Percentiles rank a stretch among this genome's conserved stretches.
phyloP scores from a whole-genome alignment of 2,329 filamentous ascomycete species.

The Mariannaea elegans region DNA sequence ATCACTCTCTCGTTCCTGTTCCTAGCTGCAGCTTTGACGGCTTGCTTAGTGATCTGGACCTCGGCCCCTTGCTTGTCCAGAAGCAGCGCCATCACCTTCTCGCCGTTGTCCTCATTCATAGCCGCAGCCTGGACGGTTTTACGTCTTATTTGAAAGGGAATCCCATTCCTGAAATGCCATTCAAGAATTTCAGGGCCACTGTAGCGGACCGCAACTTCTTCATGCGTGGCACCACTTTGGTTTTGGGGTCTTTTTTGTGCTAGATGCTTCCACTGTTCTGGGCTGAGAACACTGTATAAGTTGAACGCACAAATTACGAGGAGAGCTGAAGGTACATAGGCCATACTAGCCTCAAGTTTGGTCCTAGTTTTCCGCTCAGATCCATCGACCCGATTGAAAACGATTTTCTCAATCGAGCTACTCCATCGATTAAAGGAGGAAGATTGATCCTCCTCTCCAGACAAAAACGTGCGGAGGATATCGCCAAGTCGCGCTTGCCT shows the following conservation, averaged over 20 bases:
- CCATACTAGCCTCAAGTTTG: not conserved
- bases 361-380: not conserved
- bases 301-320: not conserved
- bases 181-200: not conserved
- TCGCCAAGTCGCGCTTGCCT: not conserved
- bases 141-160: not conserved
- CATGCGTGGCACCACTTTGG: not conserved
- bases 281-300: not conserved
- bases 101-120: too few species aligned
- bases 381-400: not conserved
- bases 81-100: too few species aligned
- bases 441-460: not conserved
- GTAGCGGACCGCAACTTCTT: constrained; percentile 3
- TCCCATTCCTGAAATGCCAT: not conserved
- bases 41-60: too few species aligned
- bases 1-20: too few species aligned
- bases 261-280: not conserved
- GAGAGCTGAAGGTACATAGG: not conserved
- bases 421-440: not conserved
- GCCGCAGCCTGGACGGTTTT: too few species aligned
- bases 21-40: too few species aligned
- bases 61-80: too few species aligned
- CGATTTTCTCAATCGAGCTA: not conserved
- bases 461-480: not conserved
- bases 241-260: not conserved